Percentiles rank a stretch among this genome's conserved stretches.
These are phyloP conservation scores for Dictyostelium firmibasis DNA, from an alignment of 78 protist species.

Conservation along the genomic window DNA sequence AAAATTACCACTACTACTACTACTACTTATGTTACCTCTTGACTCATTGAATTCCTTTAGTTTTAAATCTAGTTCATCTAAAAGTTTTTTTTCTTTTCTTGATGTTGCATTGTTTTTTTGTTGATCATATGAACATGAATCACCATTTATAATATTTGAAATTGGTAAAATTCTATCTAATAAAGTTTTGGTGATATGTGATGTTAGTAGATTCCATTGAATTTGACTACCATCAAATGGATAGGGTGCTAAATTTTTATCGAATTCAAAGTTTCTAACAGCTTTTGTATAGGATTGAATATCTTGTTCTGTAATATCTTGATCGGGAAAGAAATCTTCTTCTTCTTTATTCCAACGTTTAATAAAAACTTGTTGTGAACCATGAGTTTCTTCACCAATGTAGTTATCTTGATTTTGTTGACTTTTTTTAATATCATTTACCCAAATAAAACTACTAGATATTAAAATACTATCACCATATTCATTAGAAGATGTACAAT, in stretches of 20 bases:
- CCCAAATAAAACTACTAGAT: slow-evolving; percentile 3
- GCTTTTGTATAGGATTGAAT: neutral
- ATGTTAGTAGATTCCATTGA: slow-evolving; percentile 37
- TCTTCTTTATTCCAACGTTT: slow-evolving; percentile 20
- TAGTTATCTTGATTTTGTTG: neutral
- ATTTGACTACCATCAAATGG: slow-evolving; percentile 26
- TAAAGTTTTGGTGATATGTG: neutral
- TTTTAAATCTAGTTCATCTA: slow-evolving; percentile 22
- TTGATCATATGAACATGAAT: slow-evolving; percentile 18
- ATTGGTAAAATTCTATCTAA: slow-evolving; percentile 29
- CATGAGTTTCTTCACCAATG: neutral
- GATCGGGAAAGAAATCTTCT: slow-evolving; percentile 25
- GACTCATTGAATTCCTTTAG: slow-evolving; percentile 18
- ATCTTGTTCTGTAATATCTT: neutral
- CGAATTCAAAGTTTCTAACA: slow-evolving; percentile 40
- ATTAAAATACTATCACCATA: neutral
- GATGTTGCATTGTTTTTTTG: neutral
- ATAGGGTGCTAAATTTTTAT: slow-evolving; percentile 56
- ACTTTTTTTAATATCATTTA: neutral
- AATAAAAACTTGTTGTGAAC: slow-evolving; percentile 2
- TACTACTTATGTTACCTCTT: neutral
- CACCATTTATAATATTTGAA: slow-evolving; percentile 51
- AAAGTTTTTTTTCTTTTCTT: slow-evolving; percentile 23
- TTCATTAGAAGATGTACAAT: slow-evolving; percentile 11
- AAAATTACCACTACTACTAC: neutral